Conservation (phyloP, 495 filamentous ascomycete genomes). For the Bryoglossum gracile region DNA sequence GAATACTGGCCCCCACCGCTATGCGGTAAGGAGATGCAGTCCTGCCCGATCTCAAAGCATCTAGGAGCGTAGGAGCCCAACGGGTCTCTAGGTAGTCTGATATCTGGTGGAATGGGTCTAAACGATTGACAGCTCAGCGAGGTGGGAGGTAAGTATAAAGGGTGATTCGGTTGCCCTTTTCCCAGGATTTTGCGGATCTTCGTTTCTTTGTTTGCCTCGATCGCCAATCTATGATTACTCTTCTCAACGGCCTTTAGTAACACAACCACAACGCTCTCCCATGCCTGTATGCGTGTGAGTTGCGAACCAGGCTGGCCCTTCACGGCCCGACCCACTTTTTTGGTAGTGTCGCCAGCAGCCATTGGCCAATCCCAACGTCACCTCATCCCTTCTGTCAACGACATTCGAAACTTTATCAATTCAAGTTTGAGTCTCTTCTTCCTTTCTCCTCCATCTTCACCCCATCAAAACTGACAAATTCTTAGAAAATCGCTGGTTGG, state of each 20-base stretch:
- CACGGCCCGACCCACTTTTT: not conserved
- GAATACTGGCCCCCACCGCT: too few species aligned
- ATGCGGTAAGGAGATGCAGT: constrained; percentile 1
- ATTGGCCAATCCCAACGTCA: constrained; percentile 3
- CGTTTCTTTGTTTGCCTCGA: constrained; percentile 10
- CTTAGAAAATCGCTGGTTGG: not conserved
- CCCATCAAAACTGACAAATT: not conserved
- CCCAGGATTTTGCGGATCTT: constrained; percentile 1
- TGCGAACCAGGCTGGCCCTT: not conserved
- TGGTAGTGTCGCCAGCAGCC: not conserved
- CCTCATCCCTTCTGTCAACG: not conserved
- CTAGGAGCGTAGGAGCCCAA: too few species aligned
- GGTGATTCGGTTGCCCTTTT: not conserved
- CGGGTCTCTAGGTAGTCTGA: too few species aligned
- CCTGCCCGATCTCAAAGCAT: not conserved
- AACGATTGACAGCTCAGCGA: not conserved
- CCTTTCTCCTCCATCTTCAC: not conserved
- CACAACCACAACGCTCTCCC: too few species aligned
- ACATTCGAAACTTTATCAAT: not conserved
- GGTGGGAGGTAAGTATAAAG: not conserved
- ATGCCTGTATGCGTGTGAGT: not conserved
- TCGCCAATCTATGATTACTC: not conserved
- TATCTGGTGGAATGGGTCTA: too few species aligned
- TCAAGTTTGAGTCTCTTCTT: not conserved
- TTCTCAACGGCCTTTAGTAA: not conserved